Conservation (phyloP, 305 asterid species). For the Solanum aculeatissimum region DNA sequence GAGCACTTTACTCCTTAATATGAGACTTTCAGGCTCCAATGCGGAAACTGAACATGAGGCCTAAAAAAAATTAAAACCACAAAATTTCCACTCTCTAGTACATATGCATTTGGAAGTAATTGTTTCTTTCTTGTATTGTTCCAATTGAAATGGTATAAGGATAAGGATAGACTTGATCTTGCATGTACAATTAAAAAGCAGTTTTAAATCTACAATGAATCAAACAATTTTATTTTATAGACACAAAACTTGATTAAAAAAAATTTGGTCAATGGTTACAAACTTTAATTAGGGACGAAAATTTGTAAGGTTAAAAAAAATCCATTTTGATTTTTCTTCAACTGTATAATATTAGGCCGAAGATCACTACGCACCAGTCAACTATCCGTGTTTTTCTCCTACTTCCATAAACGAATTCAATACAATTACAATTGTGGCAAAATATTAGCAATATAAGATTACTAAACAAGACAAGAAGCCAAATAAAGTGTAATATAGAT, state of each 20-base stretch:
- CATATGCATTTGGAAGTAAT: background rate
- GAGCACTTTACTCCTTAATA: fast-evolving
- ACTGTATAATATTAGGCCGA: background rate
- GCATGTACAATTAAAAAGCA: background rate
- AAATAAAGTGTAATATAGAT: no score
- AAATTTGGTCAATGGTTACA: background rate
- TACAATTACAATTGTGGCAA: background rate
- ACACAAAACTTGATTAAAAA: background rate
- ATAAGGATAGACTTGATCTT: background rate
- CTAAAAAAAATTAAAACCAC: background rate
- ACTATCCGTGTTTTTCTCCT: background rate
- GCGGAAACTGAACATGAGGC: no score
- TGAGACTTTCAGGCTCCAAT: background rate
- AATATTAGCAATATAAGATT: no score
- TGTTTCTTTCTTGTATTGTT: background rate
- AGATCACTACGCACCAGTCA: background rate
- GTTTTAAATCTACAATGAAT: background rate
- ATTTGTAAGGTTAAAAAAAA: background rate
- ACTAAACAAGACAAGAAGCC: no score
- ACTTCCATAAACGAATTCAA: background rate
- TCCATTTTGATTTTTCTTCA: background rate
- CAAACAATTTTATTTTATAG: background rate
- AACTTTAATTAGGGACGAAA: background rate
- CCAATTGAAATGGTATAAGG: background rate
- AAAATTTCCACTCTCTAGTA: background rate